phyloP scores from a whole-genome alignment of 139 green algal species.

The Picochlorum costavermella region DNA sequence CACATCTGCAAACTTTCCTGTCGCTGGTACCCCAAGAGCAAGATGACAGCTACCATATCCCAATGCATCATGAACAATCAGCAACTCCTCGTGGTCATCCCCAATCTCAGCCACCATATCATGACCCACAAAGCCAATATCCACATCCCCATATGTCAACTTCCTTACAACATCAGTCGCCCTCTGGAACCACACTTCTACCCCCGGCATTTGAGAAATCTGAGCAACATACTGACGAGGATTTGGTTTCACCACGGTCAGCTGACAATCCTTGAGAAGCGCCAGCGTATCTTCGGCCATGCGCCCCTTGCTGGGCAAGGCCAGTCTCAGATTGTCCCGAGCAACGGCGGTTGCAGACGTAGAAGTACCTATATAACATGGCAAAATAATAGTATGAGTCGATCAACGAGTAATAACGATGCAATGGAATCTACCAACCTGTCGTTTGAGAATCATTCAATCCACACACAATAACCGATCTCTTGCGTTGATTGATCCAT shows the following conservation, averaged over 20 bases:
- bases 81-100: conserved; percentile 55
- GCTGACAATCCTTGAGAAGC: conserved; percentile 87
- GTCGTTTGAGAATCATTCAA: too few species aligned
- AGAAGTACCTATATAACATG: too few species aligned
- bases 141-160: conserved; percentile 83
- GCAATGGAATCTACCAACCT: too few species aligned
- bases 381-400: too few species aligned
- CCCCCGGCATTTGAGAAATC: conserved; percentile 77
- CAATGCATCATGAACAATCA: conserved; percentile 87
- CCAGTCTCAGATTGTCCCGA: conserved; percentile 58
- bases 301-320: conserved; percentile 89
- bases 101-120: conserved; percentile 94
- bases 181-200: conserved; percentile 99
- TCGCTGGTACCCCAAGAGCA: conserved; percentile 78
- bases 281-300: conserved; percentile 96
- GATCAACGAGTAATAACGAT: too few species aligned
- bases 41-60: conserved; percentile 93
- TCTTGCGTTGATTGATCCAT: too few species aligned
- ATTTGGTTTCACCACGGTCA: conserved; percentile 94
- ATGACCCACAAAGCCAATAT: conserved; percentile 94
- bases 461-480: too few species aligned
- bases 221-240: conserved; percentile 91
- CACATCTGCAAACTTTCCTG: conserved; percentile 57
- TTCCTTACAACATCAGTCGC: conserved; percentile 93
- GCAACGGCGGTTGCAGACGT: neutral